Percentiles rank a stretch among this genome's conserved stretches.
These are phyloP conservation scores for Suhomyces sp. DNA, from an alignment of 805 yeast species.

Conservation along the genomic window DNA sequence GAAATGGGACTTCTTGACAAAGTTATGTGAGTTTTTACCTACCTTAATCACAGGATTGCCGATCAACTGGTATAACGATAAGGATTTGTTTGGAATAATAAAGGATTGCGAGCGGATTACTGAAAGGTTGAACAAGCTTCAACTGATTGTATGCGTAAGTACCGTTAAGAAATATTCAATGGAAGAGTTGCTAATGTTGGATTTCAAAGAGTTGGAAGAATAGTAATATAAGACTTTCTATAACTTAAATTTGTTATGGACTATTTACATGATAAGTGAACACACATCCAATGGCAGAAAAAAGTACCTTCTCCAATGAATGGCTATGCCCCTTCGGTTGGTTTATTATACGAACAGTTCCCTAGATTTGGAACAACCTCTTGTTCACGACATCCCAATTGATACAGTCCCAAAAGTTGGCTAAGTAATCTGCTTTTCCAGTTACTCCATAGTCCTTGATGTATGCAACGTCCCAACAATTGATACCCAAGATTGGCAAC, in stretches of 20 bases:
- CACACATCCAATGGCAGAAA: too few relatives aligned
- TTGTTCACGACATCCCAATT: slow-evolving; percentile 77
- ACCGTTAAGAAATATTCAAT: slow-evolving; percentile 14
- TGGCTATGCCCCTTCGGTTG: too few relatives aligned
- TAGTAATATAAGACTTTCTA: too few relatives aligned
- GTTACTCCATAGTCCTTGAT: slow-evolving; percentile 77
- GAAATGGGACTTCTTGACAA: slow-evolving; percentile 19
- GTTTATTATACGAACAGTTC: too few relatives aligned
- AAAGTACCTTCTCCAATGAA: too few relatives aligned
- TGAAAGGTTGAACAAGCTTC: slow-evolving; percentile 17
- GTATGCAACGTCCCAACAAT: slow-evolving; percentile 90
- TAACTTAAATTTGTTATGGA: slow-evolving; percentile 1
- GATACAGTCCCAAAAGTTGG: slow-evolving; percentile 71
- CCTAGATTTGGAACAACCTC: slow-evolving; percentile 41
- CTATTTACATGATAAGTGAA: slow-evolving; percentile 12
- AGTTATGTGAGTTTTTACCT: slow-evolving; percentile 31
- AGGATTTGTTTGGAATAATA: slow-evolving; percentile 24
- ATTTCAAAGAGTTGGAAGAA: slow-evolving; percentile 18
- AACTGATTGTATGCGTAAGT: slow-evolving; percentile 16
- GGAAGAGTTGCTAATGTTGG: slow-evolving; percentile 23
- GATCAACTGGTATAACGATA: slow-evolving; percentile 37
- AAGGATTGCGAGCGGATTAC: slow-evolving; percentile 26
- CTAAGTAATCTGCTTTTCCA: slow-evolving; percentile 71
- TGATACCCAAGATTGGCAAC: slow-evolving; percentile 74
- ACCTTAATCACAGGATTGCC: slow-evolving; percentile 33